These are phyloP conservation scores for Vitis hybrid DNA, from an alignment of 177 flowering plant species.

Conservation along the genomic window DNA sequence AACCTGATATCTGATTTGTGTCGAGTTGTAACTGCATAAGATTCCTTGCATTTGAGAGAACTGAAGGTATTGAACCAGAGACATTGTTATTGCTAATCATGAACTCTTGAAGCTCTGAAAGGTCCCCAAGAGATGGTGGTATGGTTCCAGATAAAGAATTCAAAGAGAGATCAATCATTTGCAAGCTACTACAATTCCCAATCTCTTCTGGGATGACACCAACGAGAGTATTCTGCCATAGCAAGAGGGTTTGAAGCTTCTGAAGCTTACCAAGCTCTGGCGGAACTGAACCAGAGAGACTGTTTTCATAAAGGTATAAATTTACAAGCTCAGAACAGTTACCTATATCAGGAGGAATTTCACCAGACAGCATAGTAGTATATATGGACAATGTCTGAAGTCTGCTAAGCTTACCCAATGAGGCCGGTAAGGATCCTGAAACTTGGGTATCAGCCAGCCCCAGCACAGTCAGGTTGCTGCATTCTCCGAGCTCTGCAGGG, in stretches of 20 bases:
- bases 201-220: conserved; percentile 52
- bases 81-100: conserved; percentile 54
- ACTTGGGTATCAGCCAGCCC: conserved; percentile 52
- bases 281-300: conserved; percentile 54
- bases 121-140: conserved; percentile 39
- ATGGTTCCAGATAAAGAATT: conserved; percentile 50
- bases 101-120: conserved; percentile 40
- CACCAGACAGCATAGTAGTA: conserved; percentile 52
- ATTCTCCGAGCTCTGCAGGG: conserved; percentile 46
- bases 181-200: conserved; percentile 41
- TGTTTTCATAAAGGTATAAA: conserved; percentile 51
- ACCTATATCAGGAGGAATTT: conserved; percentile 60
- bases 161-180: conserved; percentile 45
- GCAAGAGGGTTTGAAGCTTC: conserved; percentile 41
- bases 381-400: conserved; percentile 49
- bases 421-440: conserved; percentile 46
- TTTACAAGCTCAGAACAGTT: conserved; percentile 50
- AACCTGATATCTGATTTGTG: conserved; percentile 50
- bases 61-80: conserved; percentile 52
- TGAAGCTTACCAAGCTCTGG: conserved; percentile 42
- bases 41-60: conserved; percentile 29
- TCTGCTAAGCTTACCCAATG: conserved; percentile 45
- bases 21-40: conserved; percentile 49
- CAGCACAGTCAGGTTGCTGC: conserved; percentile 36
- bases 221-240: conserved; percentile 56